Conservation (phyloP, 148 eudicot genomes). For the Camellia japonica region DNA sequence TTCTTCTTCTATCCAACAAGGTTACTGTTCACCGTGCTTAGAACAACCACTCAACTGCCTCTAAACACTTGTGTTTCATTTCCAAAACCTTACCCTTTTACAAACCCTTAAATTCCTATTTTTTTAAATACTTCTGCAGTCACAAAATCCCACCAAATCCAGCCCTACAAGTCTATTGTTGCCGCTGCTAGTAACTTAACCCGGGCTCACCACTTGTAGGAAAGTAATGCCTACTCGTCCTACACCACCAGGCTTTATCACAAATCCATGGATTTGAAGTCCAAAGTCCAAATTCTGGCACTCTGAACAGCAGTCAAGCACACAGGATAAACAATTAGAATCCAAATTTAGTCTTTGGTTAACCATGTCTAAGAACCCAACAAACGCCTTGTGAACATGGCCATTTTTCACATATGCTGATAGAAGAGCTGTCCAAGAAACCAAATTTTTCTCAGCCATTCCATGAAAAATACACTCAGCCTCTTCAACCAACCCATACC, state of each 20-base stretch:
- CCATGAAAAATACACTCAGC: constrained; percentile 13
- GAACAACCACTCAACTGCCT: no score
- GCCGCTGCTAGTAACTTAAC: no score
- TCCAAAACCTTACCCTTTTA: no score
- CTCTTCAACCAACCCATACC: constrained; percentile 20
- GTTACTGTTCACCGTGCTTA: no score
- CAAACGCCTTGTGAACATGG: constrained; percentile 13
- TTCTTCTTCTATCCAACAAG: no score
- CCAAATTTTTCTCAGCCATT: constrained; percentile 18
- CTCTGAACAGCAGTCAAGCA: constrained; percentile 22
- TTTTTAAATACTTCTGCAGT: no score
- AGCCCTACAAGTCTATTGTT: no score
- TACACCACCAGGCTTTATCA: constrained; percentile 13
- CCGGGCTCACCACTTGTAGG: no score
- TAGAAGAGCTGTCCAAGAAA: constrained; percentile 24
- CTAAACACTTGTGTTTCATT: no score
- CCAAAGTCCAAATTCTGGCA: constrained; percentile 13
- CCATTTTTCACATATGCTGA: constrained; percentile 19
- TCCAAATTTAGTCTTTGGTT: constrained; percentile 12
- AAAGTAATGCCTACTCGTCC: no score
- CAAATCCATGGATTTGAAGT: constrained; percentile 18
- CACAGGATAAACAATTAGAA: constrained; percentile 16
- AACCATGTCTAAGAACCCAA: constrained; percentile 9
- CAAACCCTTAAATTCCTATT: no score
- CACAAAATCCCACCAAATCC: no score